phyloP scores from a whole-genome alignment of 208 protist genomes.

The Hexamita inflata region DNA sequence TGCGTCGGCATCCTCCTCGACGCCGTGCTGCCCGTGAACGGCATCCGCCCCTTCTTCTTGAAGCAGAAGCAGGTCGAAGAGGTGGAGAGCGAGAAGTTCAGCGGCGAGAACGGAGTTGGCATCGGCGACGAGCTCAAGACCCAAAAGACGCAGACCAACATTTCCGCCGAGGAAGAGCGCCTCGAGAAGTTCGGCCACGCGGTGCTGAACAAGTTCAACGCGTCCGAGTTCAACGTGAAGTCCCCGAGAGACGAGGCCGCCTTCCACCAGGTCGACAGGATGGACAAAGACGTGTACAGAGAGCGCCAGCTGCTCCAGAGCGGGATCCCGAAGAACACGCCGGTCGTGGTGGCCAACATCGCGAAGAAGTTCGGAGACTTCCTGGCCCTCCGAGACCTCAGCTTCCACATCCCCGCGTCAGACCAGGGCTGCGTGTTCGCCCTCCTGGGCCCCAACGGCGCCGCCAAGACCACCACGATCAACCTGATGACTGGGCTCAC shows the following conservation, averaged over 20 bases:
- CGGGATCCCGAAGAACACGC: neutral
- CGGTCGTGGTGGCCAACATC: constrained; percentile 3
- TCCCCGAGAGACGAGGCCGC: neutral
- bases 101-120: too few species aligned
- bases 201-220: too few species aligned
- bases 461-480: constrained; percentile 49
- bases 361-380: neutral
- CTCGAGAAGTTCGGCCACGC: too few species aligned
- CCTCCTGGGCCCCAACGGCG: constrained; percentile 47
- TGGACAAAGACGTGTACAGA: constrained; percentile 4
- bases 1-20: too few species aligned
- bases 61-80: too few species aligned
- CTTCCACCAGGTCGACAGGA: neutral
- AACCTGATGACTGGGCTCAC: constrained; percentile 24
- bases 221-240: too few species aligned
- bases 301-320: neutral
- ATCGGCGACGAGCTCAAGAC: too few species aligned
- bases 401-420: constrained; percentile 8
- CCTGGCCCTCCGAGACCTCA: constrained; percentile 4
- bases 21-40: too few species aligned
- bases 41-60: too few species aligned
- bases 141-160: too few species aligned
- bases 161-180: too few species aligned
- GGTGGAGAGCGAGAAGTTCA: too few species aligned
- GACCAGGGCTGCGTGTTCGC: constrained; percentile 37